Conservation (phyloP, 805 yeast genomes). For the Metschnikowia aberdeeniae region DNA sequence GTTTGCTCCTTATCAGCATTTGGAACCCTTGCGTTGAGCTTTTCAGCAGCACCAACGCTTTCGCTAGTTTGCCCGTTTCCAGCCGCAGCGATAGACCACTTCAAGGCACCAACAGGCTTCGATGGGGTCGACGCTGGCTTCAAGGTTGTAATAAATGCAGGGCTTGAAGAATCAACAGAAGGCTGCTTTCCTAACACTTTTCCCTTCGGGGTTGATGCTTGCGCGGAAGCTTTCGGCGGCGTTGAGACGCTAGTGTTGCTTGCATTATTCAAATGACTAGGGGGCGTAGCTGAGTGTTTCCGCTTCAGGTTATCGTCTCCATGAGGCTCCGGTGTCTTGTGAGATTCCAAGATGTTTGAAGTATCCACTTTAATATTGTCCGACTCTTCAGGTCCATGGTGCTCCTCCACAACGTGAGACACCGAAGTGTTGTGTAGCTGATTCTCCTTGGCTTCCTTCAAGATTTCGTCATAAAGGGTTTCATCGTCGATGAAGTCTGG, state of each 20-base stretch:
- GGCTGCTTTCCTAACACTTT: constrained; percentile 12
- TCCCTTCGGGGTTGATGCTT: constrained; percentile 12
- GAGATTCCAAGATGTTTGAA: constrained; percentile 1
- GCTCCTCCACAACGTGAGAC: constrained; percentile 6
- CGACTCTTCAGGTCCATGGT: background rate
- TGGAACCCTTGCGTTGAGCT: background rate
- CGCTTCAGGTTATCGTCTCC: background rate
- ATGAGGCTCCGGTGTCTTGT: constrained; percentile 3
- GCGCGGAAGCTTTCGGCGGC: constrained; percentile 1
- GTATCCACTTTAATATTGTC: background rate
- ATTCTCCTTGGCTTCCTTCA: constrained; percentile 21
- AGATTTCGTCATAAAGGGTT: constrained; percentile 40
- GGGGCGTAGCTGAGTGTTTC: background rate
- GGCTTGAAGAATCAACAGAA: constrained; percentile 28
- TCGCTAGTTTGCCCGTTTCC: constrained; percentile 16
- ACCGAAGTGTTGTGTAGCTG: constrained; percentile 12
- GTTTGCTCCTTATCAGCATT: background rate
- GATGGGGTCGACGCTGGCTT: constrained; percentile 56
- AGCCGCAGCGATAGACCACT: constrained; percentile 56
- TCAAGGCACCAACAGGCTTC: constrained; percentile 50
- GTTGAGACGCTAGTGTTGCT: constrained; percentile 2
- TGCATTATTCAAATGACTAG: constrained; percentile 1
- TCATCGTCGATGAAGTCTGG: constrained; percentile 37
- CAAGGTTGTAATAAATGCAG: constrained; percentile 40
- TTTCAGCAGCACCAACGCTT: constrained; percentile 4